Conservation (phyloP, 1,139 yeast species). For the Saccharomyces hybrid region DNA sequence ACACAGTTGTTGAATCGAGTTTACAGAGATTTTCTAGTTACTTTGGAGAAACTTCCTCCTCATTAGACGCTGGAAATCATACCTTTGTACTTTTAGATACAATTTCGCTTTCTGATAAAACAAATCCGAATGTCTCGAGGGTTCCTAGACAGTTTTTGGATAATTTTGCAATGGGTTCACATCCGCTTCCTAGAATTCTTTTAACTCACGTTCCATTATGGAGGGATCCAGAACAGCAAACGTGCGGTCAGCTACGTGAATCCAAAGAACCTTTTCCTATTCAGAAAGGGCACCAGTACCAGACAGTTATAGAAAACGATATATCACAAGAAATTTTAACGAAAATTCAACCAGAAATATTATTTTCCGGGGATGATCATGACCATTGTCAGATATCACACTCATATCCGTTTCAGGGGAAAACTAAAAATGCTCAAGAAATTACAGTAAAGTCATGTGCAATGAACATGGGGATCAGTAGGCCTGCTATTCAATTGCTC, state of each 20-base stretch:
- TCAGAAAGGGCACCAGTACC: slow-evolving; percentile 66
- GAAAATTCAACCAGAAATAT: slow-evolving; percentile 51
- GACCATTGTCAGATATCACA: slow-evolving; percentile 83
- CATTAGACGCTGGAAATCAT: slow-evolving; percentile 61
- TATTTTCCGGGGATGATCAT: slow-evolving; percentile 93
- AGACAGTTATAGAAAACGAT: slow-evolving; percentile 58
- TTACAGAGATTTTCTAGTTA: slow-evolving; percentile 55
- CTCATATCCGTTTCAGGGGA: slow-evolving; percentile 34
- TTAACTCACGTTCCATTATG: slow-evolving; percentile 75
- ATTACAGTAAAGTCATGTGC: slow-evolving; percentile 83
- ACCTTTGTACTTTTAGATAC: slow-evolving; percentile 72
- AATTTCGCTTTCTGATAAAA: slow-evolving; percentile 58
- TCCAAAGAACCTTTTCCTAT: slow-evolving; percentile 56
- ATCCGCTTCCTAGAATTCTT: slow-evolving; percentile 53
- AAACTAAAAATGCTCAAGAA: slow-evolving; percentile 46
- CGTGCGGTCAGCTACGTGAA: slow-evolving; percentile 67
- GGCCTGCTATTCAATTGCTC: slow-evolving; percentile 79
- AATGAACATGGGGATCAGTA: slow-evolving; percentile 82
- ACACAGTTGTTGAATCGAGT: slow-evolving; percentile 46
- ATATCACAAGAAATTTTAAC: slow-evolving; percentile 50
- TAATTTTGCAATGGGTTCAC: slow-evolving; percentile 23
- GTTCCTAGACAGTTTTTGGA: slow-evolving; percentile 35
- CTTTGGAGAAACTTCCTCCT: slow-evolving; percentile 65
- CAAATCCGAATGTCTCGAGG: slow-evolving; percentile 36
- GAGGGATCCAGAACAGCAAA: slow-evolving; percentile 44